Conservation (phyloP, 2,329 filamentous ascomycete species). For the Calonectria crousiana region DNA sequence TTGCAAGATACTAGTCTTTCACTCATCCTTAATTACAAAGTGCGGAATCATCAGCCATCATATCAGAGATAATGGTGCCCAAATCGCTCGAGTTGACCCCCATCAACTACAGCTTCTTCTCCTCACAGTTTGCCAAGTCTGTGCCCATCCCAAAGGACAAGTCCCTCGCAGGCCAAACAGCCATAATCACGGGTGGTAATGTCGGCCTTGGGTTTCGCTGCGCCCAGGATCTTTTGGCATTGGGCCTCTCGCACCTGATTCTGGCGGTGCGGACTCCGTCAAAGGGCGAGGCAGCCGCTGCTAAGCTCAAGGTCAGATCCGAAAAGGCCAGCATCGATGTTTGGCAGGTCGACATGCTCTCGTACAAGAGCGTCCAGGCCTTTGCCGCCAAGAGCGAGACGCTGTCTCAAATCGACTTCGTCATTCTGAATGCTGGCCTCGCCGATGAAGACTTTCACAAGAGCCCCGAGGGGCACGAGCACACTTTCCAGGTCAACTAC, state of each 20-base stretch:
- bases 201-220: slow-evolving; percentile 62
- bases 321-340: slow-evolving; percentile 57
- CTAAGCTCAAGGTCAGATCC: slow-evolving; percentile 22
- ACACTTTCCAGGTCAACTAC: slow-evolving; percentile 56
- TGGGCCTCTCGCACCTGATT: slow-evolving; percentile 57
- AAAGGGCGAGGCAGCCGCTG: slow-evolving; percentile 56
- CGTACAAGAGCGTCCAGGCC: slow-evolving; percentile 56
- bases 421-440: slow-evolving; percentile 60
- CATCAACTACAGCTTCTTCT: slow-evolving; percentile 36
- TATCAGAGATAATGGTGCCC: slow-evolving; percentile 33
- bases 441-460: slow-evolving; percentile 37
- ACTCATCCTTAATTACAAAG: neutral
- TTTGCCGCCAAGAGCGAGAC: slow-evolving; percentile 54
- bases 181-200: slow-evolving; percentile 64
- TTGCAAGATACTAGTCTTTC: neutral
- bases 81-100: slow-evolving; percentile 38
- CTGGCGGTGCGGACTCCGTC: slow-evolving; percentile 58
- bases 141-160: slow-evolving; percentile 34
- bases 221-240: slow-evolving; percentile 53
- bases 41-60: neutral
- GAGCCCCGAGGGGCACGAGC: slow-evolving; percentile 53
- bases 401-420: slow-evolving; percentile 56
- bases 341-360: slow-evolving; percentile 62
- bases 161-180: slow-evolving; percentile 51
- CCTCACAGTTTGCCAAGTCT: slow-evolving; percentile 44